Evolutionary conservation across 2,329 filamentous ascomycete species (phyloP), one percentile per base, ranked within the genome.

Genomic region (Colletotrichum lentis): DNA sequence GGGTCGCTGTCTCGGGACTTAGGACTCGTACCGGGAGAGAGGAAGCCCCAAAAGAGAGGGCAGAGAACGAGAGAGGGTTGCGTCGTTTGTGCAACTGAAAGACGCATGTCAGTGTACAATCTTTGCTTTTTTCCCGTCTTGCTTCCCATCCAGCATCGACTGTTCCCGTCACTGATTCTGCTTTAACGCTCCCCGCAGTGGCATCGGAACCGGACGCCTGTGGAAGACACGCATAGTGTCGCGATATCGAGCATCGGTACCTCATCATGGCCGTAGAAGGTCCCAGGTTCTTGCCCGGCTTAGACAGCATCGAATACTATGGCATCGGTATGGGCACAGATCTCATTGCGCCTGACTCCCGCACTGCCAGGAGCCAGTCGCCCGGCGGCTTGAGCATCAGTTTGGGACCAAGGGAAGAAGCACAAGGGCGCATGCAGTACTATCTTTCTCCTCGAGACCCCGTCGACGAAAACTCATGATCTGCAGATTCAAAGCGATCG

Each of bases 71-170:
- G 52, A 67, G 49, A 43, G 31, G 39, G 58, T 31, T 20, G 14
- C 46, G 16, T 20, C 16, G 20, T 27, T 44, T 24, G 54, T 56
- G 41, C 35, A 27, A 60, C 62, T 46, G n/a, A 27, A 50, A 20
- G 18, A 14, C 44, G 37, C 41, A 39, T 27, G 53, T 10, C 20
- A 35, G 53, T 58, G 31, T 35, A 53, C 22, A 43, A 31, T 47
- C 54, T 43, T 64, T 67, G 55, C 53, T 58, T 67, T 67, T 67
- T 67, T 60, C 31, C 27, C 7, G 4, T 14, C 6, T 18, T 46
- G 4, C 31, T 35, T 14, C 41, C 8, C 14, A n/a, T 14, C 18
- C 43, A 18, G 14, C 18, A n/a, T 47, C 27, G 22, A 14, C 27
- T 39, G 8, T 47, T 49, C 31, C 14, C n/a, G n/a, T 6, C 43